Evolutionary conservation across 371 early-diverging fungal species (phyloP).

Genomic region (Actinomortierella ambigua): DNA sequence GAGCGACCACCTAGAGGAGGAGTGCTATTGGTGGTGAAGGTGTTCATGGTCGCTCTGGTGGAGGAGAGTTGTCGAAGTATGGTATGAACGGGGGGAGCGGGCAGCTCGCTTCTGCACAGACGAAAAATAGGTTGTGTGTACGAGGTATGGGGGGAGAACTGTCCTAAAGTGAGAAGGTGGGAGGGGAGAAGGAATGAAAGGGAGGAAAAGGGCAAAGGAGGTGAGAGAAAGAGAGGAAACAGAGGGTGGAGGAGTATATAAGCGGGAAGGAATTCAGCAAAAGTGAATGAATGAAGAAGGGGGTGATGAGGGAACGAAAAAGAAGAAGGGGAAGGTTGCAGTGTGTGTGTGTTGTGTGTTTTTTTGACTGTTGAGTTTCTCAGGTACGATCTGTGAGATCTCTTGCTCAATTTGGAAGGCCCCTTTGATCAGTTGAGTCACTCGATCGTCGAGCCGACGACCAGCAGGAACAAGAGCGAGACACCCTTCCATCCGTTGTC

Average conservation of each 20-base stretch:
- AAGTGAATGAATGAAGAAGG: neutral
- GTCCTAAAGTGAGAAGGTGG: neutral
- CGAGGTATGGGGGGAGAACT: neutral
- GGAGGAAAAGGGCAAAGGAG: neutral
- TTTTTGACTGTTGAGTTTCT: too few relatives aligned
- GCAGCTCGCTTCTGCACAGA: neutral
- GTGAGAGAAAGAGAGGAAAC: neutral
- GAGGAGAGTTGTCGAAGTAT: neutral
- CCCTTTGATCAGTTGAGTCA: too few relatives aligned
- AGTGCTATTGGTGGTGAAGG: constrained; percentile 47
- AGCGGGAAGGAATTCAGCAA: neutral
- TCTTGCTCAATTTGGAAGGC: too few relatives aligned
- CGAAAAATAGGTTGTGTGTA: neutral
- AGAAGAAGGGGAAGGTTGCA: neutral
- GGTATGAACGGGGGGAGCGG: neutral
- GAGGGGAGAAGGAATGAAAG: neutral
- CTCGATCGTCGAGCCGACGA: too few relatives aligned
- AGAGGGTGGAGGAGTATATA: neutral
- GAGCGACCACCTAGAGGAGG: constrained; percentile 42
- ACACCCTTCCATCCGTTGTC: too few relatives aligned
- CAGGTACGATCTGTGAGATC: too few relatives aligned
- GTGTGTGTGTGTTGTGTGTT: neutral
- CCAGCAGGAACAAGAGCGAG: too few relatives aligned
- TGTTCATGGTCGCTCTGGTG: constrained; percentile 22
- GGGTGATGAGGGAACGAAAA: constrained; percentile 1